Base-by-base conservation (phyloP, 1,139 yeast genomes). In the Hemisphaericaspora subhashii region DNA sequence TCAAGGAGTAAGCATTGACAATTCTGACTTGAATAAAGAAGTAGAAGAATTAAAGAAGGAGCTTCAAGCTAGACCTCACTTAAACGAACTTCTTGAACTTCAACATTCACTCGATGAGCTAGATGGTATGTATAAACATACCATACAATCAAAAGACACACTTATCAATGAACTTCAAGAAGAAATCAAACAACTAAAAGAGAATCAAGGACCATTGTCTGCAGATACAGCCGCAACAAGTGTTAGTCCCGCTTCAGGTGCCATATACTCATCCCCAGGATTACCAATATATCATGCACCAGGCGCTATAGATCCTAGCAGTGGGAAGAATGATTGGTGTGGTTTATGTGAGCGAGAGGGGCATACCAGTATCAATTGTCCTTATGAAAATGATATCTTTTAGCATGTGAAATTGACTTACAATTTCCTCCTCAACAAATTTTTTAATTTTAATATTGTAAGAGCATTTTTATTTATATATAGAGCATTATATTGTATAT, bases 321-420 rank as follows among this genome's bases (percentile, higher is more conserved):
- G 79, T 1, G 96, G 96, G 1, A 73, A 88, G 36, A 68, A 66
- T 16, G 73, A 80, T 50, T 90, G 96, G 95, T 90, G 98, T 64
- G 96, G 95, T 0, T 69, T 88, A 37, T 90, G 98, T 64, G 98
- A 90, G 60, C 68, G 88, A 40, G 83, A 79, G 37, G 98, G 98
- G 1, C 98, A 90, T 55, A 84, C 81, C 41, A 83, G 94, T 48
- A 69, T 82, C 32, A 87, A 87, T 41, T 90, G 98, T 63, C 97
- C 97, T 0, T 87, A 77, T 54, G 95, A 86, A 52, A 79, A 78
- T 47, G 84, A 79, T 31, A 43, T 46, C n/a, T 46, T 44, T 33
- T 44, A 35, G 21, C 23, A 14, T 20, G 15, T 21, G 31, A 22
- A 5, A 22, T 20, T 20, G 5, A 20, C 8, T 6, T 20, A 20